phyloP scores from a whole-genome alignment of 768 basidiomycete species.

The Boletus reticuloceps region DNA sequence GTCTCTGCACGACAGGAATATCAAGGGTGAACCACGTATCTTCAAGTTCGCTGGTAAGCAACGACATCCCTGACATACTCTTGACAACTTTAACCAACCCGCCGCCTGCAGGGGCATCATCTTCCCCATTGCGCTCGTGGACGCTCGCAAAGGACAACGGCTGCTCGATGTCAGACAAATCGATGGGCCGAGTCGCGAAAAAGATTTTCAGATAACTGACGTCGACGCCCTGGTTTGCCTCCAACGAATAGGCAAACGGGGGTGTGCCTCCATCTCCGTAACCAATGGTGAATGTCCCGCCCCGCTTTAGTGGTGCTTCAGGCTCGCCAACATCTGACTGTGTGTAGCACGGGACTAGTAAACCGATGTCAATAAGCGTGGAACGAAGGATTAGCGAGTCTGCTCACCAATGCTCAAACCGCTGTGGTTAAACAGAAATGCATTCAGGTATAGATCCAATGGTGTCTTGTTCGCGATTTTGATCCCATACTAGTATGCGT shows the following conservation, averaged over 20 bases:
- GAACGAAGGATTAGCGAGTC: neutral
- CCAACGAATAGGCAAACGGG: slow-evolving; percentile 28
- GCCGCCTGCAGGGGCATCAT: neutral
- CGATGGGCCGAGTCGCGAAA: slow-evolving; percentile 35
- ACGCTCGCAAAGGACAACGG: slow-evolving; percentile 27
- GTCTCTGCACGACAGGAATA: slow-evolving; percentile 8
- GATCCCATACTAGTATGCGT: slow-evolving; percentile 33
- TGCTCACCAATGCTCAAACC: slow-evolving; percentile 35
- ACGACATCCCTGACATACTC: too few relatives aligned
- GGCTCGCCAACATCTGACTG: neutral
- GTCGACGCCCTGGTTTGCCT: slow-evolving; percentile 32
- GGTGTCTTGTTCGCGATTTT: slow-evolving; percentile 35
- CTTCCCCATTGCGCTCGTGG: neutral
- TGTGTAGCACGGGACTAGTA: slow-evolving; percentile 10
- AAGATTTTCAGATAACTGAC: slow-evolving; percentile 46
- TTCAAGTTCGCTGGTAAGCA: neutral
- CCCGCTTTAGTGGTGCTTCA: slow-evolving; percentile 6
- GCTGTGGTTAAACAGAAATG: slow-evolving; percentile 44
- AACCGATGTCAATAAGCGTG: neutral
- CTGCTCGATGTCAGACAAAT: slow-evolving; percentile 35
- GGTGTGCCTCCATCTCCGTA: slow-evolving; percentile 34
- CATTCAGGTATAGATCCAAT: slow-evolving; percentile 36
- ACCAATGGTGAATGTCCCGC: slow-evolving; percentile 33
- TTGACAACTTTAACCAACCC: neutral
- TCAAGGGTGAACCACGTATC: slow-evolving; percentile 19